These are phyloP conservation scores for Bothriochloa decipiens DNA, from an alignment of 176 grass and related monocot genomes.

Conservation along the genomic window DNA sequence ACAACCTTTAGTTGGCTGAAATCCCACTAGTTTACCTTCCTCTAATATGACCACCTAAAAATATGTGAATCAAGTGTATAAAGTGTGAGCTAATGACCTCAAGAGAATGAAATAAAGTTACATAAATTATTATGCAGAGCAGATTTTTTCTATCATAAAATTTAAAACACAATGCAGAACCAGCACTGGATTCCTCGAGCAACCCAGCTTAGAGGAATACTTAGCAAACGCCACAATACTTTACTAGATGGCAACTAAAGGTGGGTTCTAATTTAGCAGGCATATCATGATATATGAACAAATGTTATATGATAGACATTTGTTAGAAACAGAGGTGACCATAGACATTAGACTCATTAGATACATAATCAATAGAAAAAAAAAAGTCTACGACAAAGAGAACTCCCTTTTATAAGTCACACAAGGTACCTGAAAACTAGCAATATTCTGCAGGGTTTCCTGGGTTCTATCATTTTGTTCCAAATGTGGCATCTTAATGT, in stretches of 20 bases:
- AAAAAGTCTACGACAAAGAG: background rate
- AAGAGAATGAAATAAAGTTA: conserved; percentile 5
- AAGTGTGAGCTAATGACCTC: conserved; percentile 12
- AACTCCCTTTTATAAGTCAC: conserved; percentile 2
- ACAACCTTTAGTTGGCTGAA: conserved; percentile 88
- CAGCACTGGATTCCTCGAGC: background rate
- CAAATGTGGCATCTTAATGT: conserved; percentile 29
- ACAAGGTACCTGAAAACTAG: conserved; percentile 83
- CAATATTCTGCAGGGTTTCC: conserved; percentile 58
- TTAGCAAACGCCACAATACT: background rate
- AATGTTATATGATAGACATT: background rate
- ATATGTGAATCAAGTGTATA: background rate
- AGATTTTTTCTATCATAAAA: conserved; percentile 14
- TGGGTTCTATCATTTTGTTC: conserved; percentile 39
- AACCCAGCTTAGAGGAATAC: conserved; percentile 14
- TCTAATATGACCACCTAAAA: conserved; percentile 82
- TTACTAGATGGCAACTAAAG: background rate
- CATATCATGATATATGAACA: background rate
- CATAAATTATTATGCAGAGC: background rate
- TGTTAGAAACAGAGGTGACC: background rate
- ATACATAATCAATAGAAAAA: conserved; percentile 1
- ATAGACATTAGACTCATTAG: conserved; percentile 1
- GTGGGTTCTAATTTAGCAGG: background rate
- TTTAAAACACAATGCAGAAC: background rate
- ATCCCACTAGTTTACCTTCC: conserved; percentile 81